Conservation (phyloP, 1,284 basidiomycete genomes). For the Cryptococcus jaspeensis region DNA sequence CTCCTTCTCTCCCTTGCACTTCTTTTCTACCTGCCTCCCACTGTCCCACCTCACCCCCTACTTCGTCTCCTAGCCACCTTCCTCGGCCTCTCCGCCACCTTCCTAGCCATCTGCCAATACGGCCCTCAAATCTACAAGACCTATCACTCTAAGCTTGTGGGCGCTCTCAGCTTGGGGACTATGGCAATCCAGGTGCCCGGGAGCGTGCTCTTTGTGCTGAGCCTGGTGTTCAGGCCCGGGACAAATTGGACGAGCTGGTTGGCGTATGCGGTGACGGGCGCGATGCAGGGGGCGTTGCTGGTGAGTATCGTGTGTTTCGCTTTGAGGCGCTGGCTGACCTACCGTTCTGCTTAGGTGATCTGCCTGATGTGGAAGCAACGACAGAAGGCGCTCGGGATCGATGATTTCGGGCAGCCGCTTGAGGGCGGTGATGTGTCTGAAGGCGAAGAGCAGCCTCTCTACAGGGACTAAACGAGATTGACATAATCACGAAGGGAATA, state of each 20-base stretch:
- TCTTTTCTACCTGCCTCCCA: slow-evolving; percentile 51
- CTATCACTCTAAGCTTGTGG: slow-evolving; percentile 74
- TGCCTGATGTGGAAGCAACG: slow-evolving; percentile 76
- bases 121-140: slow-evolving; percentile 83
- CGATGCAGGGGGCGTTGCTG: slow-evolving; percentile 80
- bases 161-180: slow-evolving; percentile 87
- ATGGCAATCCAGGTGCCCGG: slow-evolving; percentile 94
- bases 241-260: slow-evolving; percentile 89
- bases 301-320: slow-evolving; percentile 31
- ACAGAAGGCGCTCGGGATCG: slow-evolving; percentile 73
- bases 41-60: slow-evolving; percentile 52
- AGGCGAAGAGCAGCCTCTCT: no score
- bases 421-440: no score
- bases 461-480: no score
- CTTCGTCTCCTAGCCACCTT: slow-evolving; percentile 75
- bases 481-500: no score
- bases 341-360: slow-evolving; percentile 54
- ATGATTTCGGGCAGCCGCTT: slow-evolving; percentile 83
- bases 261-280: slow-evolving; percentile 78
- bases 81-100: slow-evolving; percentile 76
- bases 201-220: slow-evolving; percentile 80
- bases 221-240: slow-evolving; percentile 72
- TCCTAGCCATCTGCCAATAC: slow-evolving; percentile 80
- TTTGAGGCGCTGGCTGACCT: slow-evolving; percentile 12
- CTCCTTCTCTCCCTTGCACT: slow-evolving; percentile 39